Percentiles rank a stretch among this genome's conserved stretches.
Conservation (phyloP, 257 asterid genomes). For the Ballota nigra region DNA sequence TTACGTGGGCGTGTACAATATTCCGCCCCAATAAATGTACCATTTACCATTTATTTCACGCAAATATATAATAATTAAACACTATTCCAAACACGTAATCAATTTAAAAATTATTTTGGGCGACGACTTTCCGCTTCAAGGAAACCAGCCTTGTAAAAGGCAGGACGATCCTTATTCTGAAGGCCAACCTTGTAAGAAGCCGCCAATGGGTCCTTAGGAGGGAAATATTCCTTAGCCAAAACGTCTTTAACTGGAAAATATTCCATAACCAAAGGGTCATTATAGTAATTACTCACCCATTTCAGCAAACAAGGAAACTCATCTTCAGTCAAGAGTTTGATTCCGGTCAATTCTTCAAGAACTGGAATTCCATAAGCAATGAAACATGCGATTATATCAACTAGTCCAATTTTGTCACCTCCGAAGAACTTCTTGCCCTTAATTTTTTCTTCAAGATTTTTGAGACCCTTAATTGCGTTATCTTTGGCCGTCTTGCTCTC, state of each 20-base stretch:
- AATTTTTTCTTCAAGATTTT: slow-evolving; percentile 36
- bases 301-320: slow-evolving; percentile 36
- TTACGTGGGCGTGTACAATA: no score
- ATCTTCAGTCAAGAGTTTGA: slow-evolving; percentile 37
- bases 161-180: background rate
- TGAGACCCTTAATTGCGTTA: slow-evolving; percentile 36
- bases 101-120: no score
- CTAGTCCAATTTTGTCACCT: slow-evolving; percentile 44
- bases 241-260: background rate
- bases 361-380: slow-evolving; percentile 31
- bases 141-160: background rate
- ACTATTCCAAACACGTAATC: no score
- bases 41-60: no score
- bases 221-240: background rate
- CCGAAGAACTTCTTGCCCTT: slow-evolving; percentile 52
- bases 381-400: slow-evolving; percentile 37
- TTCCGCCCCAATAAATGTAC: no score
- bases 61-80: no score
- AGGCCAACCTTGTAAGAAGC: background rate
- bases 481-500: slow-evolving; percentile 43
- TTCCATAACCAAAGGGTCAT: background rate
- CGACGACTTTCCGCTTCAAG: background rate
- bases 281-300: slow-evolving; percentile 30
- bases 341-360: slow-evolving; percentile 25
- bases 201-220: background rate